Conservation (phyloP, 768 basidiomycete genomes). For the Cyathus striatus region DNA sequence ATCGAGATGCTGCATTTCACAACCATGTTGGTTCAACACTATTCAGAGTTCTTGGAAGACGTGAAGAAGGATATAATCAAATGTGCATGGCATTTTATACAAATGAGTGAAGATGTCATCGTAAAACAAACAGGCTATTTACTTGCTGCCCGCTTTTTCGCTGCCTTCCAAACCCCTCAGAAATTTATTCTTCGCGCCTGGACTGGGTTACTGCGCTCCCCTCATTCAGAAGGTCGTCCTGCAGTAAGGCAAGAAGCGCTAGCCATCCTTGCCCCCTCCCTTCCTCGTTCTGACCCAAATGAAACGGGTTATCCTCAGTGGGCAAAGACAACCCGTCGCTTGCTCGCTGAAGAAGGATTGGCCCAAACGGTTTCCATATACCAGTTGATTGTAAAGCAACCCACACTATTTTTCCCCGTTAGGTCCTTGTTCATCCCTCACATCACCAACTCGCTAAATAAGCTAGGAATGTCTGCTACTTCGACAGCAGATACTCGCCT, state of each 20-base stretch:
- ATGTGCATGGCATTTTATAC: constrained; percentile 87
- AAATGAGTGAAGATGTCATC: constrained; percentile 72
- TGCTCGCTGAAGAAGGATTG: constrained; percentile 88
- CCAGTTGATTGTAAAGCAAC: constrained; percentile 87
- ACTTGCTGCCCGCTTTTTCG: constrained; percentile 88
- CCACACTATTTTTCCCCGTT: constrained; percentile 87
- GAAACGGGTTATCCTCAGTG: constrained; percentile 68
- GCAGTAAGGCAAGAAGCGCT: constrained; percentile 81
- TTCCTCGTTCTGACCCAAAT: constrained; percentile 55
- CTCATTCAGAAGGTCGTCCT: constrained; percentile 64
- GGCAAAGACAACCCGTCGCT: constrained; percentile 81
- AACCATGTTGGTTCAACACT: constrained; percentile 82
- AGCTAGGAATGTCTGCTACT: constrained; percentile 74
- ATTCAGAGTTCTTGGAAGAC: constrained; percentile 73
- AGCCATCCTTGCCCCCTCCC: constrained; percentile 78
- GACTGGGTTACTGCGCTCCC: constrained; percentile 82
- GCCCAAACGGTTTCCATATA: constrained; percentile 73
- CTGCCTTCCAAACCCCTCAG: constrained; percentile 79
- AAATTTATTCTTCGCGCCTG: constrained; percentile 92
- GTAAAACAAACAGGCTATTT: constrained; percentile 93
- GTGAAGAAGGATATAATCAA: constrained; percentile 90
- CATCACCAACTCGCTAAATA: constrained; percentile 85
- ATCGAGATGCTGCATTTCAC: constrained; percentile 91
- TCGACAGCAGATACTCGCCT: constrained; percentile 78
- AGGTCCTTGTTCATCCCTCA: constrained; percentile 90